Base-by-base conservation (phyloP, 768 basidiomycete genomes). In the Boletus sp. region DNA sequence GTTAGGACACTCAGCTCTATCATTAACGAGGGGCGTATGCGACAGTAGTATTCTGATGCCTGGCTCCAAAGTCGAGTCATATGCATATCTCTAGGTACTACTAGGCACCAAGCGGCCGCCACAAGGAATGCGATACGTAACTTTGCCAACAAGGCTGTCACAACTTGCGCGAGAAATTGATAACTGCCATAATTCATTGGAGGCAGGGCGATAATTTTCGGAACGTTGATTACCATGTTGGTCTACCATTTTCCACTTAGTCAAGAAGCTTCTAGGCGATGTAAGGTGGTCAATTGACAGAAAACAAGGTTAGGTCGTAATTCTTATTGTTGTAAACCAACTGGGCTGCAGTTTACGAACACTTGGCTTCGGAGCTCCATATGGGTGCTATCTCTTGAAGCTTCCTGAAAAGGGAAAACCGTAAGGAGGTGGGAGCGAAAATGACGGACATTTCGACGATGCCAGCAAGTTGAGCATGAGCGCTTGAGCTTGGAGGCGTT, bases 391-490 rank as follows among this genome's bases (percentile, higher is more conserved):
- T 41, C 35, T 41, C 48, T 48, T 47, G 24, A 52, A 46, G 30
- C 51, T 60, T 57, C 64, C 56, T 57, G 45, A 45, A 58, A 57
- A 48, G 47, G 47, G 20, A 55, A 44, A 41, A 24, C 44, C 45
- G 30, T 49, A 57, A 58, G 41, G 4, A 44, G 48, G 18, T 55
- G 44, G 37, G 33, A n/a, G 59, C 69, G 64, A 70, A 65, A 68
- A 63, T 30, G 50, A 54, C 70, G 68, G 68, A 58, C 9, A 29
- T 15, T 59, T 58, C 46, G 35, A 46, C 32, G 50, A 45, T 10
- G 48, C 28, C n/a, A 14, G 40, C 42, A 47, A 52, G 39, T 28
- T 44, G 47, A 41, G 24, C 35, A 39, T 35, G 48, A 50, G 44
- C 28, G 14, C 15, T 15, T 17, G 17, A 30, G 29, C 33, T 36